These are phyloP conservation scores for Aspergillus sp. DNA, from an alignment of 2,329 filamentous ascomycete species.

Conservation along the genomic window DNA sequence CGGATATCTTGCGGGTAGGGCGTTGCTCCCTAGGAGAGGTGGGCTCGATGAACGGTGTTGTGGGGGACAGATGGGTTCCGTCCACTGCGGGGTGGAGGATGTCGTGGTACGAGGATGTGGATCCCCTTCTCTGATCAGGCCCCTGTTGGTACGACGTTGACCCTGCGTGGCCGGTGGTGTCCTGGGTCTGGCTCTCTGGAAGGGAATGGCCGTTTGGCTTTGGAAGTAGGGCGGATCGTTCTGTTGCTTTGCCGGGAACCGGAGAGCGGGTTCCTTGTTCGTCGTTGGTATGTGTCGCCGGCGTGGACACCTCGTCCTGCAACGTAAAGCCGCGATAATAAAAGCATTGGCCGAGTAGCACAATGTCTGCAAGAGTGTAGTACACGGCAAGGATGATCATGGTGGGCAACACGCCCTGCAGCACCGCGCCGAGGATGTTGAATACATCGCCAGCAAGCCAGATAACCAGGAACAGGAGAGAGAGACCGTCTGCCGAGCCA, in stretches of 20 bases:
- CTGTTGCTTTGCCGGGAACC: slow-evolving; percentile 14
- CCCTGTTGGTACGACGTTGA: slow-evolving; percentile 14
- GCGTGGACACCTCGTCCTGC: slow-evolving; percentile 19
- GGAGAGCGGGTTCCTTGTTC: slow-evolving; percentile 10
- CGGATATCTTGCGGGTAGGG: slow-evolving; percentile 24
- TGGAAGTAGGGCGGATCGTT: slow-evolving; percentile 22
- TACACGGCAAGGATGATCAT: slow-evolving; percentile 95
- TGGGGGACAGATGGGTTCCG: slow-evolving; percentile 64
- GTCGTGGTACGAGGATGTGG: slow-evolving; percentile 33
- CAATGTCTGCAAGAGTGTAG: slow-evolving; percentile 84
- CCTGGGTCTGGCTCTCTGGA: slow-evolving; percentile 3
- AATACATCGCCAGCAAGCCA: slow-evolving; percentile 94
- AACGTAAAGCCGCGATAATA: slow-evolving; percentile 77
- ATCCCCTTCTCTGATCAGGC: slow-evolving; percentile 15
- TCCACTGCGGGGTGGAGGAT: slow-evolving; percentile 48
- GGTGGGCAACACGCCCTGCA: slow-evolving; percentile 86
- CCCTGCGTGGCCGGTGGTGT: slow-evolving; percentile 1
- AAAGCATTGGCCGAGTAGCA: slow-evolving; percentile 81
- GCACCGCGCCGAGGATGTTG: slow-evolving; percentile 84
- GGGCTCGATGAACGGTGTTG: slow-evolving; percentile 63
- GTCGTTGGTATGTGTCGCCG: slow-evolving; percentile 4
- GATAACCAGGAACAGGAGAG: slow-evolving; percentile 81
- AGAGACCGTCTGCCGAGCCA: slow-evolving; percentile 75
- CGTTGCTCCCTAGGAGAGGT: slow-evolving; percentile 19
- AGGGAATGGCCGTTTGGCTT: slow-evolving; percentile 11